These are phyloP conservation scores for Plantago ovata DNA, from an alignment of 257 asterid species.

Conservation along the genomic window DNA sequence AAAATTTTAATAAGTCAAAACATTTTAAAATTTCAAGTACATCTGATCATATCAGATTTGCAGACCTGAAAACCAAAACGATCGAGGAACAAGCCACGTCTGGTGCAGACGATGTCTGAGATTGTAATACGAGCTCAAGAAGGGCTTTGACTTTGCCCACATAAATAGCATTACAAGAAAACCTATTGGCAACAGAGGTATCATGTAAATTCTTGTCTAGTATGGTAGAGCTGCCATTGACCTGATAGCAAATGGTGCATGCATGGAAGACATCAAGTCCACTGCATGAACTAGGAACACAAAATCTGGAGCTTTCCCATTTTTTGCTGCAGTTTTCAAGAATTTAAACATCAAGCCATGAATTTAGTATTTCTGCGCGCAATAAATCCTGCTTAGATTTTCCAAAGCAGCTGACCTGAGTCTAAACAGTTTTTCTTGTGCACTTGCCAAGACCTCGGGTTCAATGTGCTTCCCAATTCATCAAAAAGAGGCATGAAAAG, in stretches of 20 bases:
- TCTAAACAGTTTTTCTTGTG: constrained; percentile 46
- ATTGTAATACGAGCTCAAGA: constrained; percentile 63
- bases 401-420: constrained; percentile 40
- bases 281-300: constrained; percentile 90
- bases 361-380: no score
- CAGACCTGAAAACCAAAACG: constrained; percentile 91
- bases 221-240: constrained; percentile 59
- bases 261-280: constrained; percentile 77
- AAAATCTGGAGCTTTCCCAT: constrained; percentile 69
- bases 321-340: constrained; percentile 39
- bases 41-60: neutral
- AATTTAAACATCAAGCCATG: no score
- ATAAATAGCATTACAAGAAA: constrained; percentile 55
- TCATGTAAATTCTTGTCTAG: constrained; percentile 39
- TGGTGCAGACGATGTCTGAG: constrained; percentile 66
- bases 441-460: constrained; percentile 64
- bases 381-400: neutral
- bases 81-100: constrained; percentile 87
- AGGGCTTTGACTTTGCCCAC: constrained; percentile 88
- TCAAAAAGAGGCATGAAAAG: constrained; percentile 88
- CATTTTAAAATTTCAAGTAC: neutral
- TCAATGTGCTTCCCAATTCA: constrained; percentile 64
- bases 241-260: constrained; percentile 52
- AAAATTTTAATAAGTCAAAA: neutral
- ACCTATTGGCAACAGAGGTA: constrained; percentile 49